Evolutionary conservation across 768 basidiomycete genomes (phyloP), one percentile per base, ranked within the genome.

Genomic region (Boletellus ananiceps): DNA sequence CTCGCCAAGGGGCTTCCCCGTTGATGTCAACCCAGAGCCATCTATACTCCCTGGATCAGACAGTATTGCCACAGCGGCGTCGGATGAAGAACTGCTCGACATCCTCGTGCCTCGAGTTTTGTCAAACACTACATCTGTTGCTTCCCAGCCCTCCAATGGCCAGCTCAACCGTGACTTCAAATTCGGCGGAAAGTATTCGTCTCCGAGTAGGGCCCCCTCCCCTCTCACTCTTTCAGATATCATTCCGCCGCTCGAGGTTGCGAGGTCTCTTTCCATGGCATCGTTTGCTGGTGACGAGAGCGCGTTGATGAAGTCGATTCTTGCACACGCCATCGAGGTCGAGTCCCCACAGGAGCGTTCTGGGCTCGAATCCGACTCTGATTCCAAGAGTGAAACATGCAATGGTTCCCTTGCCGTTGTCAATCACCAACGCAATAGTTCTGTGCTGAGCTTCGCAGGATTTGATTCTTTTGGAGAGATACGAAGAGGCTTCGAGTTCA

Each of bases 401-500:
- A 49, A 66, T 31, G 38, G 46, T 40, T 59, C 69, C 16, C 42
- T 40, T 13, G 21, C 48, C 4, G 5, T 57, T 45, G 16, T 49
- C 18, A 38, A 59, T 34, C 74, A 74, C 37, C 63, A 69, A 2
- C 68, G 73, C 27, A 60, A 61, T 16, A 53, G 62, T 3, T 88
- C 86, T 0, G 78, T 67, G 3, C 61, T 78, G 44, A 88, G 86
- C 62, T 90, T 91, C 56, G 73, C 69, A 4, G 87, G 88, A 0
- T 74, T 89, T 14, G 81, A 84, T 40, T 84, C 85, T 0, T 91
- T 88, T 55, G 82, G 84, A 16, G 88, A 88, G 59, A 78, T 89
- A n/a, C 72, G 87, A 27, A 77, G 86, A 43, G 86, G 83, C 2
- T 91, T 89, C 52, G 88, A 90, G 61, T 89, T 86, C 63, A 73